Evolutionary conservation across 495 filamentous ascomycete genomes (phyloP).

Genomic region (Amniculicola lignicola): DNA sequence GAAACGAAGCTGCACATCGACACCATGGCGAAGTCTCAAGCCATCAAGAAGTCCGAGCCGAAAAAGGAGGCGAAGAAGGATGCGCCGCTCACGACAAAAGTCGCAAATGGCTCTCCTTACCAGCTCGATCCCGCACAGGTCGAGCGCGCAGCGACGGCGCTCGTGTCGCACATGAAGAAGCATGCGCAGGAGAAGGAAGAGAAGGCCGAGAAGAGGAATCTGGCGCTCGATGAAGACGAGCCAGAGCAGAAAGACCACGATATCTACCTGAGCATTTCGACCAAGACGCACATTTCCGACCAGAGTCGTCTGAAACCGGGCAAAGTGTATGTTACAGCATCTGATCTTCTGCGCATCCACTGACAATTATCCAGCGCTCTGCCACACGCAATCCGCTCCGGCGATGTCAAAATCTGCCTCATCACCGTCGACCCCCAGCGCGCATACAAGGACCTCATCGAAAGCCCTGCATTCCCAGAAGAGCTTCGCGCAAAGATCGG

Average conservation of each 20-base stretch:
- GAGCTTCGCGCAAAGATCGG: conserved; percentile 69
- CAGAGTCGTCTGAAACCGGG: conserved; percentile 74
- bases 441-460: conserved; percentile 75
- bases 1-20: neutral
- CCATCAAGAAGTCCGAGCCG: neutral
- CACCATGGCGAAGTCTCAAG: conserved; percentile 27
- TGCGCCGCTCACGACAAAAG: conserved; percentile 18
- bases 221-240: conserved; percentile 41
- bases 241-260: conserved; percentile 55
- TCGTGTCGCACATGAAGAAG: conserved; percentile 74
- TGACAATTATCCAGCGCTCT: conserved; percentile 41
- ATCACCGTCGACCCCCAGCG: conserved; percentile 86
- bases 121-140: conserved; percentile 66
- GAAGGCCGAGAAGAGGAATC: conserved; percentile 62
- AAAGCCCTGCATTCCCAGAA: conserved; percentile 69
- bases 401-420: conserved; percentile 69
- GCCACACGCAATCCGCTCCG: conserved; percentile 64
- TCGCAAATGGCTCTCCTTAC: conserved; percentile 52
- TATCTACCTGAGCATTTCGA: conserved; percentile 81
- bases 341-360: neutral
- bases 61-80: conserved; percentile 1
- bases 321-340: conserved; percentile 44
- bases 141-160: conserved; percentile 70
- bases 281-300: conserved; percentile 82
- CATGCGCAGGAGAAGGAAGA: conserved; percentile 57